phyloP scores from a whole-genome alignment of 2,329 filamentous ascomycete genomes.

The Stenocarpella maydis region DNA sequence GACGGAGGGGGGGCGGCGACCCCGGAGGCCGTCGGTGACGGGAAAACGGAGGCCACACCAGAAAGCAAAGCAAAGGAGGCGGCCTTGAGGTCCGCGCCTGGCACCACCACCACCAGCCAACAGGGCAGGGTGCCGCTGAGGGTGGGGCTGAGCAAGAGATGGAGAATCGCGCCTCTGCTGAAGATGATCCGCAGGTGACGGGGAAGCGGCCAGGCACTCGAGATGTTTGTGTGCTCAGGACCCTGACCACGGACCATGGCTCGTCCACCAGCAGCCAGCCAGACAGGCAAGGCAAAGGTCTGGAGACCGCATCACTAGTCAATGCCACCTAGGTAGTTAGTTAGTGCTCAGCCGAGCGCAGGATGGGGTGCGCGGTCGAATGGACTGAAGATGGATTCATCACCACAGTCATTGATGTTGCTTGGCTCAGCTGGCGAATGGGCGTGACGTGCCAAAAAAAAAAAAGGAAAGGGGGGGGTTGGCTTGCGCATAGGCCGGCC shows the following conservation, averaged over 20 bases:
- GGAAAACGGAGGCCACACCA: conserved; percentile 33
- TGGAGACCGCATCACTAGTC: too few species aligned
- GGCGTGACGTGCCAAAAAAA: neutral
- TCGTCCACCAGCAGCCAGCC: neutral
- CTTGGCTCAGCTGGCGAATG: conserved; percentile 1
- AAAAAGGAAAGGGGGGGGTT: too few species aligned
- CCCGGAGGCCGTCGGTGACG: neutral
- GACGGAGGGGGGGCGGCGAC: neutral
- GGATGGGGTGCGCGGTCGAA: neutral
- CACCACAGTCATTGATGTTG: neutral
- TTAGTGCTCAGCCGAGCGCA: neutral
- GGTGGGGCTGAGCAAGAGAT: conserved; percentile 60
- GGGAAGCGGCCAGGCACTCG: neutral
- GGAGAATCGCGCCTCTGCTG: conserved; percentile 59
- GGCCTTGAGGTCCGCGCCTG: conserved; percentile 19
- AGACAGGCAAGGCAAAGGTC: too few species aligned
- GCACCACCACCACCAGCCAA: conserved; percentile 34
- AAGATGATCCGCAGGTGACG: conserved; percentile 55
- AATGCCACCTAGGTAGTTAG: too few species aligned
- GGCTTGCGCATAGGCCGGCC: too few species aligned
- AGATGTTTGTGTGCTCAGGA: neutral
- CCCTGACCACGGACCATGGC: neutral
- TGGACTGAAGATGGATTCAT: neutral
- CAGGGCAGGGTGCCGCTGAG: conserved; percentile 53
- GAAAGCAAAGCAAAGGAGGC: conserved; percentile 33